Base-by-base conservation (phyloP, 2,329 filamentous ascomycete species). In the Ustilaginoidea virens region DNA sequence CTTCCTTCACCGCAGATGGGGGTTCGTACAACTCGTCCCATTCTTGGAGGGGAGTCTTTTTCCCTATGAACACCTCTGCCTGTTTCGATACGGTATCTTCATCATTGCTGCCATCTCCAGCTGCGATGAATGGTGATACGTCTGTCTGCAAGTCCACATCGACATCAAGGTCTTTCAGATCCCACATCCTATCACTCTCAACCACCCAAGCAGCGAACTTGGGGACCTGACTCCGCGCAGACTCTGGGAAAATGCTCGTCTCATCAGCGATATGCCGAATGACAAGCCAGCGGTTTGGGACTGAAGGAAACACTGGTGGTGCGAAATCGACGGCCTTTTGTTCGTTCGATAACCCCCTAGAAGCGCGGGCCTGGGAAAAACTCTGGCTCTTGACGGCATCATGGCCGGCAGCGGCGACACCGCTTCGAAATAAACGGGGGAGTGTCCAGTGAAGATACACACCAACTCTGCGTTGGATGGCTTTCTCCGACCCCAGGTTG, bases 381-480 rank as follows among this genome's bases (percentile, higher is more conserved):
- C 6, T 27, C 21, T 3, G 35, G 26, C n/a, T n/a, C n/a, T n/a
- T n/a, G n/a, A n/a, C n/a, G 9, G 9, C 9, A 13, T 12, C 1
- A 38, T 32, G 26, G 2, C 31, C 28, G 1, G 19, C 25, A 2
- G 32, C 24, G 2, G 34, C 22, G 5, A 40, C 28, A 2, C 52
- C 54, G 0, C 40, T 27, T 4, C 57, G 43, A 34, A 58, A 61
- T 11, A 40, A 19, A 0, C 46, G 46, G 0, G 58, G 58, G 0
- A 63, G 28, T 0, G 33, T 49, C 59, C 58, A 61, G 31, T 59
- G 54, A 0, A 63, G 19, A 28, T 62, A 59, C 7, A 43, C 53
- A 2, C 59, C 58, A 4, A 46, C 35, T 1, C 58, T 49, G 33
- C 52, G 39, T 3, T 25, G 36, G 17, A 43, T 41, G 14, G 28